phyloP scores from a whole-genome alignment of 2,329 filamentous ascomycete genomes.

The Cercospora sp. region DNA sequence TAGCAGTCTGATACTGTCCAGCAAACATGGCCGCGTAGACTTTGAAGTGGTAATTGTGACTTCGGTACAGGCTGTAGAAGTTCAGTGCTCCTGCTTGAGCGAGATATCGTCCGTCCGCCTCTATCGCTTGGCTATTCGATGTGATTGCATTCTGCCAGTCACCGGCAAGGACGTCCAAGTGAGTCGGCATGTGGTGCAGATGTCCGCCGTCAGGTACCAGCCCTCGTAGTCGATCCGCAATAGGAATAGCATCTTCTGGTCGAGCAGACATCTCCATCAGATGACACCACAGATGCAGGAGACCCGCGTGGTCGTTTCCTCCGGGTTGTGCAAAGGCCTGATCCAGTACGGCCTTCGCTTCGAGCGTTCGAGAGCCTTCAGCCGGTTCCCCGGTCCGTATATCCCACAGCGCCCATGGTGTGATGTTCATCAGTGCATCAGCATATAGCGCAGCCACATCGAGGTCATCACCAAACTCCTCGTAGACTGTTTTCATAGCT shows the following conservation, averaged over 20 bases:
- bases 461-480: constrained; percentile 55
- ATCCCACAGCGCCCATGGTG: constrained; percentile 66
- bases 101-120: constrained; percentile 67
- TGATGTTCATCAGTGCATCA: constrained; percentile 66
- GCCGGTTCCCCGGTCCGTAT: constrained; percentile 58
- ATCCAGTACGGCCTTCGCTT: constrained; percentile 61
- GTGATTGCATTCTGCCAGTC: constrained; percentile 67
- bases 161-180: constrained; percentile 72
- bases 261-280: constrained; percentile 73
- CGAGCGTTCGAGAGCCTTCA: constrained; percentile 56
- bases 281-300: constrained; percentile 75
- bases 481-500: constrained; percentile 60
- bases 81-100: constrained; percentile 60
- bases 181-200: constrained; percentile 73
- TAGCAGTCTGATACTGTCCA: constrained; percentile 61
- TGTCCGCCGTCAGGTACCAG: constrained; percentile 71
- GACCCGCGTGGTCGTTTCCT: constrained; percentile 62
- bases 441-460: constrained; percentile 65
- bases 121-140: constrained; percentile 66
- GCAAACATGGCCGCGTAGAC: constrained; percentile 79
- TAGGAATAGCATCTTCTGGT: constrained; percentile 62
- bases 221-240: constrained; percentile 62
- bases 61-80: constrained; percentile 76
- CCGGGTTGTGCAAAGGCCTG: constrained; percentile 54
- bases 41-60: constrained; percentile 72